phyloP scores from a whole-genome alignment of 352 stramenopile genomes.

The Plasmopara viticola region DNA sequence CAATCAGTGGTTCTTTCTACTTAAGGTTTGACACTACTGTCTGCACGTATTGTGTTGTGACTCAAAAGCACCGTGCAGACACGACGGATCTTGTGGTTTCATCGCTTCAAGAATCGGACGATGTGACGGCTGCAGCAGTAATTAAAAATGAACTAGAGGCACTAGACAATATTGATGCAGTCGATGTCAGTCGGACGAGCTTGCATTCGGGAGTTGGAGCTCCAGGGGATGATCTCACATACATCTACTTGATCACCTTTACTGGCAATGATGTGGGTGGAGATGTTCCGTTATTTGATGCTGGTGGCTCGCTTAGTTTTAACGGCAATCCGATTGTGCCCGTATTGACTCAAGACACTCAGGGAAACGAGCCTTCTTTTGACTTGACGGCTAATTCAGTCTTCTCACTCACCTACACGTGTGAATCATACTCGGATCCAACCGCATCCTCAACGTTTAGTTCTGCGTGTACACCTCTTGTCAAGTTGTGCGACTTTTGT shows the following conservation, averaged over 20 bases:
- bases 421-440: constrained; percentile 81
- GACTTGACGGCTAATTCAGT: constrained; percentile 32
- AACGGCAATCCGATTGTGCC: constrained; percentile 10
- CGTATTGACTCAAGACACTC: constrained; percentile 24
- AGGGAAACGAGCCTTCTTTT: constrained; percentile 49
- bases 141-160: constrained; percentile 27
- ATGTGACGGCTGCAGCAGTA: constrained; percentile 12
- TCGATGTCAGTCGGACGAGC: constrained; percentile 30
- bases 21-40: constrained; percentile 49
- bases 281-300: constrained; percentile 69
- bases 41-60: constrained; percentile 59
- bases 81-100: constrained; percentile 38
- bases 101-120: constrained; percentile 22
- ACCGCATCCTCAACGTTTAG: constrained; percentile 45
- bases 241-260: constrained; percentile 88
- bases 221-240: constrained; percentile 42
- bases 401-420: constrained; percentile 47
- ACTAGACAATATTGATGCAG: constrained; percentile 55
- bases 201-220: constrained; percentile 3
- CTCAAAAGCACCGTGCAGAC: constrained; percentile 29
- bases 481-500: constrained; percentile 41
- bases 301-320: constrained; percentile 40
- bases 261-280: constrained; percentile 74
- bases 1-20: constrained; percentile 36
- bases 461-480: constrained; percentile 33